Base-by-base conservation (phyloP, 768 basidiomycete genomes). In the Boletus reticulatus region DNA sequence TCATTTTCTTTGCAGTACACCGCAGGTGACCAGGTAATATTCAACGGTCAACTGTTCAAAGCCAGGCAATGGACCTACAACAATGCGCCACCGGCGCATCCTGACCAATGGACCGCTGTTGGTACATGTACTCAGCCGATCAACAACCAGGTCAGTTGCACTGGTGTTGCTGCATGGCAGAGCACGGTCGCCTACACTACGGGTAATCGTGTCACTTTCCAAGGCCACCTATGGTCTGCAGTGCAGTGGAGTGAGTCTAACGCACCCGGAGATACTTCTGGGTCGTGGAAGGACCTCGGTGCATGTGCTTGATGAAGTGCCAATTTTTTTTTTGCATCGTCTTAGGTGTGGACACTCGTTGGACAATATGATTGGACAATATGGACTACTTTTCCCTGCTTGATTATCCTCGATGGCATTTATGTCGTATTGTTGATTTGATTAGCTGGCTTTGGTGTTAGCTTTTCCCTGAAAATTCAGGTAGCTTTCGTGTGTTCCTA, bases 61-160 rank as follows among this genome's bases (percentile, higher is more conserved):
- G 68, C 68, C 17, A 62, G 4, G 9, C 70, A 70, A 10, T 70
- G 68, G 70, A 62, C 59, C 0, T 70, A 55, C 6, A 52, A 70
- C 44, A 70, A 59, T 2, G 50, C 50, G 0, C 70, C 68, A 0
- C 37, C 50, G 0, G 0, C 44, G 0, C 61, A 60, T 13, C 7
- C 56, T 7, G 70, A 59, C 4, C 60, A 62, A 16, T 72, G 68
- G 70, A 20, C 19, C 0, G 1, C 32, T 2, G 41, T 4, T 9
- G 60, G 60, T 0, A 24, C 6, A 6, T 69, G 68, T 12, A 3
- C 36, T 6, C 70, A 52, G 53, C 67, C 67, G 9, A 43, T 70
- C 4, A 58, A 29, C 24, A 72, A 72, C 22, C 32, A 59, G 52
- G 70, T 27, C 1, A 58, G 59, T 10, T 70, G 68, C 31, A 32